Evolutionary conservation across 2,329 filamentous ascomycete genomes (phyloP).

Genomic region (Stagonosporopsis rhizophila): DNA sequence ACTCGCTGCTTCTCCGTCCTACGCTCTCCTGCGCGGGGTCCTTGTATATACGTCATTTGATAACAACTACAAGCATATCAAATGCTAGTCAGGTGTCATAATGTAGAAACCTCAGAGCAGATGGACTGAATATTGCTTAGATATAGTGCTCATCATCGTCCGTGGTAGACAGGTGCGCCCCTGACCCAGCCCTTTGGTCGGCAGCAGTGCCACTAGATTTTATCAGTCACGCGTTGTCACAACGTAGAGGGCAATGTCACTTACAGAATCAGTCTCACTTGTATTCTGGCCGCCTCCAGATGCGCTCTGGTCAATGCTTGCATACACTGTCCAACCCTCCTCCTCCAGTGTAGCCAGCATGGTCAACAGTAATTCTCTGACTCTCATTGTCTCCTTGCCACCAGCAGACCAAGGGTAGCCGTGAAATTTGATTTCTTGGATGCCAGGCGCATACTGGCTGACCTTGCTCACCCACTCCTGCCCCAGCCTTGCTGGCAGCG

Average conservation of each 20-base stretch:
- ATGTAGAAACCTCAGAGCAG: not conserved
- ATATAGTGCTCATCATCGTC: constrained; percentile 11
- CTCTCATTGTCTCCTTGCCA: constrained; percentile 48
- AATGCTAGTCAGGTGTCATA: not conserved
- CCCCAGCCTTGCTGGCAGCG: constrained; percentile 20
- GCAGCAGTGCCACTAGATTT: constrained; percentile 31
- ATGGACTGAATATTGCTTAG: not conserved
- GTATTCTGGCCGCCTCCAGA: constrained; percentile 20
- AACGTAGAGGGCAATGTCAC: not conserved
- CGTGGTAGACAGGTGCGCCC: constrained; percentile 32
- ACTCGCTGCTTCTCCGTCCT: no score
- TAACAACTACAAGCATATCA: not conserved
- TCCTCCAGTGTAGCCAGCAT: constrained; percentile 47
- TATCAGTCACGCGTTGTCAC: not conserved
- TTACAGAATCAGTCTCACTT: constrained; percentile 33
- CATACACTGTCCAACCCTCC: constrained; percentile 51
- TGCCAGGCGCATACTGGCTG: constrained; percentile 20
- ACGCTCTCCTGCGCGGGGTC: no score
- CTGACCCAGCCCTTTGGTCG: constrained; percentile 28
- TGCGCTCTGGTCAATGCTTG: constrained; percentile 46
- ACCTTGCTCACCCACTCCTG: constrained; percentile 19
- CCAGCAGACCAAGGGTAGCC: constrained; percentile 43
- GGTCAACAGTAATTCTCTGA: constrained; percentile 44
- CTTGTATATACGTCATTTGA: not conserved
- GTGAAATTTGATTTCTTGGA: constrained; percentile 45